These are phyloP conservation scores for Wickerhamiella slavikovae DNA, from an alignment of 805 yeast genomes.

Conservation along the genomic window DNA sequence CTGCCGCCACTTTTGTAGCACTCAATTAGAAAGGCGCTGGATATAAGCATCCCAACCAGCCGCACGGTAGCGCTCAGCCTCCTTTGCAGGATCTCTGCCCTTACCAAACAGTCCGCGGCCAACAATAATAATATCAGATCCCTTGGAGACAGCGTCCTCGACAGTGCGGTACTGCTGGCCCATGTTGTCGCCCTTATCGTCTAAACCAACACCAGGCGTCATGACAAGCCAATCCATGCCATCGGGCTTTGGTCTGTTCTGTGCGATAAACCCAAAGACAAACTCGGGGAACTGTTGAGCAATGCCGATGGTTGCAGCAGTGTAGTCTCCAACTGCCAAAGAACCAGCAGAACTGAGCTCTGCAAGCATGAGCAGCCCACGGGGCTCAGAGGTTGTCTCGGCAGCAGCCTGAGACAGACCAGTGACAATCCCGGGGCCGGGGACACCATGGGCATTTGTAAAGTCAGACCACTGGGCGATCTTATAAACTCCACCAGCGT, in stretches of 20 bases:
- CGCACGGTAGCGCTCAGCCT: constrained; percentile 69
- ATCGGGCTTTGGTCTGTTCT: constrained; percentile 58
- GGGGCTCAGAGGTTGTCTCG: constrained; percentile 37
- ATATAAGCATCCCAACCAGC: constrained; percentile 93
- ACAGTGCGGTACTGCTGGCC: constrained; percentile 97
- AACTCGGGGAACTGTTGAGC: constrained; percentile 74
- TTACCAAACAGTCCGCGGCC: constrained; percentile 93
- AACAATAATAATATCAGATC: constrained; percentile 93
- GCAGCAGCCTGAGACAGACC: constrained; percentile 68
- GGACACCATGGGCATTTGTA: constrained; percentile 93
- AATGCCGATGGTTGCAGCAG: constrained; percentile 70
- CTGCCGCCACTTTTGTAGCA: too few relatives aligned
- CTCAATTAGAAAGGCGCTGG: too few relatives aligned
- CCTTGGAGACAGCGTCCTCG: constrained; percentile 57
- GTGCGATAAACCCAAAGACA: constrained; percentile 94
- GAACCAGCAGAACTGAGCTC: constrained; percentile 90
- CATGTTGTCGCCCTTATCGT: constrained; percentile 83
- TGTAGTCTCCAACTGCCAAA: constrained; percentile 80
- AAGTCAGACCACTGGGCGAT: constrained; percentile 93
- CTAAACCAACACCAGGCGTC: constrained; percentile 98
- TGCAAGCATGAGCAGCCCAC: constrained; percentile 88
- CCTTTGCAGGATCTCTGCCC: constrained; percentile 76
- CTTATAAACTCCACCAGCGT: constrained; percentile 70
- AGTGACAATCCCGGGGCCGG: constrained; percentile 81
- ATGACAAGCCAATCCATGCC: constrained; percentile 78